Evolutionary conservation across 129 eudicot species (phyloP).

Genomic region (Flaveria ramosissima): DNA sequence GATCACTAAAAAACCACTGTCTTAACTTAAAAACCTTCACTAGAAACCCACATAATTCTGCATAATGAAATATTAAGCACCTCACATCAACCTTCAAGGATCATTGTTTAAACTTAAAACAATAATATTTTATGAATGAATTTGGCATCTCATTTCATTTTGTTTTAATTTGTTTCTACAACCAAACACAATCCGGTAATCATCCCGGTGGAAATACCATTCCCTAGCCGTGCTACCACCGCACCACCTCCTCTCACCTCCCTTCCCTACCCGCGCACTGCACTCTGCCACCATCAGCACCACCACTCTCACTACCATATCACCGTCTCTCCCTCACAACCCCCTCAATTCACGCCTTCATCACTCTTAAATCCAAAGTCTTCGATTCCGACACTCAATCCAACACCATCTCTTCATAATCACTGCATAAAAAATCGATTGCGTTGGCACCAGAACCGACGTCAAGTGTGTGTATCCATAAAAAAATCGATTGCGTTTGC

Average conservation of each 20-base stretch:
- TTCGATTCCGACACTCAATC: constrained; percentile 38
- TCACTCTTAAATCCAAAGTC: constrained; percentile 31
- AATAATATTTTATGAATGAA: too few relatives aligned
- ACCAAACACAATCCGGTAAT: not conserved
- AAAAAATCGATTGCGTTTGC: constrained; percentile 61
- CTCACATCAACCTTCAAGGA: too few relatives aligned
- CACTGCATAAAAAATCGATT: constrained; percentile 46
- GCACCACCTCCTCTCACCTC: not conserved
- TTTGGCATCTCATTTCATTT: too few relatives aligned
- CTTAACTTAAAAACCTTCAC: too few relatives aligned
- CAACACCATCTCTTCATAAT: constrained; percentile 18
- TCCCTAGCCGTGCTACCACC: too few relatives aligned
- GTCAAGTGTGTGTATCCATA: too few relatives aligned
- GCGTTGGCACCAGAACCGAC: constrained; percentile 32
- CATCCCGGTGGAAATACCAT: too few relatives aligned
- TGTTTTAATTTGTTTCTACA: not conserved
- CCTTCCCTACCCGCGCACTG: not conserved
- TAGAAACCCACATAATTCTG: too few relatives aligned
- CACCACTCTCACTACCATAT: not conserved
- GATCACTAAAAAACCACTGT: too few relatives aligned
- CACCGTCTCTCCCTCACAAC: not conserved
- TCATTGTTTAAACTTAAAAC: too few relatives aligned
- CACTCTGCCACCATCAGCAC: not conserved
- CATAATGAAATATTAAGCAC: too few relatives aligned
- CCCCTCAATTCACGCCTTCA: constrained; percentile 10